These are phyloP conservation scores for Saccharomyces hybrid DNA, from an alignment of 1,139 yeast genomes.

Conservation along the genomic window DNA sequence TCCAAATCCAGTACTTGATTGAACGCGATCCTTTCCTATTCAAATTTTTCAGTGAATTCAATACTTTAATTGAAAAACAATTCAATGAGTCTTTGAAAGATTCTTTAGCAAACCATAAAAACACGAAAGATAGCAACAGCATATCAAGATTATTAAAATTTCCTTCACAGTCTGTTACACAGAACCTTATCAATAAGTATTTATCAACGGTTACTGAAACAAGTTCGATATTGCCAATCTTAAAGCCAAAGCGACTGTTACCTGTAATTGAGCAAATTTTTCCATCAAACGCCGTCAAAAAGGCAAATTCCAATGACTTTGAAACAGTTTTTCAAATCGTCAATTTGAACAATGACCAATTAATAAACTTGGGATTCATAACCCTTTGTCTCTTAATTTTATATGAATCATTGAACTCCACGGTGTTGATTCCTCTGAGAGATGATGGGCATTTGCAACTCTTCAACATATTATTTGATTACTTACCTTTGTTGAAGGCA, in stretches of 20 bases:
- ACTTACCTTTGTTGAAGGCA: constrained; percentile 11
- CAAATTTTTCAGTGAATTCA: not conserved
- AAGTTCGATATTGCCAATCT: constrained; percentile 17
- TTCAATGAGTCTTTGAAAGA: not conserved
- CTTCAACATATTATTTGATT: constrained; percentile 15
- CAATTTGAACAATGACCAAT: constrained; percentile 13
- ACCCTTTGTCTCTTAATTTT: constrained; percentile 21
- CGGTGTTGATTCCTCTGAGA: constrained; percentile 20
- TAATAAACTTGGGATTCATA: constrained; percentile 21
- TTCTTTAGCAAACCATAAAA: not conserved
- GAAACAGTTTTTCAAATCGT: constrained; percentile 10
- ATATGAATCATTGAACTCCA: constrained; percentile 22
- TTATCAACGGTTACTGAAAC: constrained; percentile 16
- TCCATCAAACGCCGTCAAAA: constrained; percentile 14
- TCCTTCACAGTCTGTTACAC: constrained; percentile 15
- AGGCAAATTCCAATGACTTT: not conserved
- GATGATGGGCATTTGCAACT: constrained; percentile 16
- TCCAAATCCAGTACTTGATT: not conserved
- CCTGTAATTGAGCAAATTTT: constrained; percentile 15
- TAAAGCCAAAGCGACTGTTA: constrained; percentile 17
- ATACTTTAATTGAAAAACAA: not conserved
- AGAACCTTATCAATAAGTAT: constrained; percentile 17
- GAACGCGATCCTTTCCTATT: not conserved
- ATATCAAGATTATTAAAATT: constrained; percentile 9
- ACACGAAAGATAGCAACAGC: not conserved